Base-by-base conservation (phyloP, 208 protist genomes). In the Balamuthia mandrillaris region DNA sequence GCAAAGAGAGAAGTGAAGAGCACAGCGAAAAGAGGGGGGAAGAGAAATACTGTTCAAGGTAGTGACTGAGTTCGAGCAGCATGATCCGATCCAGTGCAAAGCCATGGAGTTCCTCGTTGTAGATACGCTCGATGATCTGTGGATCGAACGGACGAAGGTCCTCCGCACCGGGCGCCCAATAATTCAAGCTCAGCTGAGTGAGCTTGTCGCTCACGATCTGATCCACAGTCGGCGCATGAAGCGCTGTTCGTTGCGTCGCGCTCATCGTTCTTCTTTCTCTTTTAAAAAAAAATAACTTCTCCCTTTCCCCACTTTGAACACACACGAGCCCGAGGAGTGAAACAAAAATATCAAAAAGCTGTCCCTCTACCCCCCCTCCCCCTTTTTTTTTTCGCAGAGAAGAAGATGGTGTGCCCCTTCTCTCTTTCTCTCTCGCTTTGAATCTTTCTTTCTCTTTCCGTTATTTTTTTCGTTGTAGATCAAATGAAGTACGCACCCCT, bases 91-190 rank as follows among this genome's bases (percentile, higher is more conserved):
- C 7, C 18, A 18, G 39, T n/a, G n/a, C n/a, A n/a, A n/a, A n/a
- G 2, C 33, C 16, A 0, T 0, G 0, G 9, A 33, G 81, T 33
- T 85, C 63, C 18, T 68, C 35, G n/a, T 12, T 4, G 66, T 88
- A 88, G 41, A 88, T 88, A 21, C 86, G 52, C 45, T 88, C 85
- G 9, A 88, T 78, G 7, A 88, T 27, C 14, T 39, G n/a, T 16
- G 31, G 47, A 47, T 86, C 78, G 37, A 77, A 88, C 21, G 81
- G 75, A 7, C 7, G 66, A 18, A 24, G 18, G 27, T 54, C 27
- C 18, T 77, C 66, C 7, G 66, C 27, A 9, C 27, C 66, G 3
- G 27, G 27, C 6, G 54, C 51, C 75, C 75, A 82, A 29, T 82
- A 68, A 29, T 82, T 7, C 10, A 68, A n/a, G 45, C 52, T 66